Evolutionary conservation across 768 basidiomycete species (phyloP).

Genomic region (Hypholoma fasciculare): DNA sequence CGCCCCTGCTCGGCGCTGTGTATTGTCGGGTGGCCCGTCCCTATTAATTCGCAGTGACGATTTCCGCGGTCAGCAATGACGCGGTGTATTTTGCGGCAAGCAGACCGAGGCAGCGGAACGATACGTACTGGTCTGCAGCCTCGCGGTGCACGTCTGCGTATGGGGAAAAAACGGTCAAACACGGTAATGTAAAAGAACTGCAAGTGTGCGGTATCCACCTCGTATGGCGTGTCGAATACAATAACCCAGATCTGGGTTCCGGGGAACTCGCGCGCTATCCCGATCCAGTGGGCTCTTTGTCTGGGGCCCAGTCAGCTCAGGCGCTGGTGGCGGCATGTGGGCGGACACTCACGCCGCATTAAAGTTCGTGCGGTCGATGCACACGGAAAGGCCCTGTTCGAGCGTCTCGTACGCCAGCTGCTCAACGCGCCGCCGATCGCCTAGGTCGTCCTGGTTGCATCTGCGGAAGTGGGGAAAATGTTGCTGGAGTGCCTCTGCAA

Average conservation of each 20-base stretch:
- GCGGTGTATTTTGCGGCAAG: not conserved
- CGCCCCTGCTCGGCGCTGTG: slow-evolving; percentile 56
- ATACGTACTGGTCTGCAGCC: slow-evolving; percentile 59
- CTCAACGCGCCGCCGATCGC: slow-evolving; percentile 67
- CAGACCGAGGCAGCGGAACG: not conserved
- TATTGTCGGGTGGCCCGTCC: slow-evolving; percentile 78
- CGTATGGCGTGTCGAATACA: slow-evolving; percentile 76
- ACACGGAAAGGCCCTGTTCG: slow-evolving; percentile 63
- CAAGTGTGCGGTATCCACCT: slow-evolving; percentile 43
- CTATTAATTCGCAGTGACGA: slow-evolving; percentile 34
- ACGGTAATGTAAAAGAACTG: slow-evolving; percentile 21
- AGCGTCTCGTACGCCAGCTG: slow-evolving; percentile 52
- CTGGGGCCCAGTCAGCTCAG: slow-evolving; percentile 33
- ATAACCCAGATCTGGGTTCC: slow-evolving; percentile 69
- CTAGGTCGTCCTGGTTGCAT: slow-evolving; percentile 84
- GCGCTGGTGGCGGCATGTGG: not conserved
- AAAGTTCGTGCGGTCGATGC: slow-evolving; percentile 80
- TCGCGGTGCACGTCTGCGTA: slow-evolving; percentile 57
- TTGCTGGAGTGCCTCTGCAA: slow-evolving; percentile 67
- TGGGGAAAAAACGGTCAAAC: slow-evolving; percentile 19
- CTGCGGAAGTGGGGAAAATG: slow-evolving; percentile 62
- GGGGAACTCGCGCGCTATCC: slow-evolving; percentile 68
- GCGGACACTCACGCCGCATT: slow-evolving; percentile 53
- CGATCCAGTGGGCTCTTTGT: slow-evolving; percentile 73
- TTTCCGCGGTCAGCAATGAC: not conserved